Evolutionary conservation across 345 rosid genomes (phyloP), one percentile per base, ranked within the genome.

Genomic region (Durio zibethinus): DNA sequence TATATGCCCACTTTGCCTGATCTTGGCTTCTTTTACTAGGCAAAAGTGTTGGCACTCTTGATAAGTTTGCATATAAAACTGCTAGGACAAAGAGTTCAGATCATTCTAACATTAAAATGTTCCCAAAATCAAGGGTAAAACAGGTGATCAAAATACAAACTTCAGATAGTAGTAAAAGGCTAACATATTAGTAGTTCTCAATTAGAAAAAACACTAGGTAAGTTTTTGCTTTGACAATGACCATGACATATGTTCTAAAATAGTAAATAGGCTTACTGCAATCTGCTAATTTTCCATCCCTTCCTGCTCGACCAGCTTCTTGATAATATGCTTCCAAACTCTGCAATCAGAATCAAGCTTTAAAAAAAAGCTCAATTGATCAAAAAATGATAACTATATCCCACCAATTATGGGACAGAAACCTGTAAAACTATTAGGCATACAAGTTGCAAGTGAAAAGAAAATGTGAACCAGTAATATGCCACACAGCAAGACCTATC

Each of bases 221-320:
- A n/a, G 9, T 21, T 33, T 36, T 20, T 11, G 35, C 47, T 7
- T 42, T 70, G 25, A 70, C 57, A 48, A 48, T 9, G 10, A 57
- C 50, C 7, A 33, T 38, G 69, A 36, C 38, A 57, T 21, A 47
- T 72, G 53, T 70, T 16, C 60, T 71, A 23, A 72, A 78, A 15
- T 27, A 6, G 66, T 23, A 45, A 78, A 69, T 29, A 71, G 73
- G 61, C 97, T 85, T 80, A 92, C 98, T 82, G 73, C 98, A 94
- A 71, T 92, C 92, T 54, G 98, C 91, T 77, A 86, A 80, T 80
- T 91, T 85, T 35, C 97, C 97, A 82, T 94, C 98, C 80, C 98
- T 90, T 87, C 98, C 97, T 81, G 97, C 96, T 85, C 98, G 97
- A 65, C 98, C 98, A 56, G 97, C 94, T 90, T 94, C 98, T 89